phyloP scores from a whole-genome alignment of 768 basidiomycete genomes.

The Coprinopsis marcescibilis region DNA sequence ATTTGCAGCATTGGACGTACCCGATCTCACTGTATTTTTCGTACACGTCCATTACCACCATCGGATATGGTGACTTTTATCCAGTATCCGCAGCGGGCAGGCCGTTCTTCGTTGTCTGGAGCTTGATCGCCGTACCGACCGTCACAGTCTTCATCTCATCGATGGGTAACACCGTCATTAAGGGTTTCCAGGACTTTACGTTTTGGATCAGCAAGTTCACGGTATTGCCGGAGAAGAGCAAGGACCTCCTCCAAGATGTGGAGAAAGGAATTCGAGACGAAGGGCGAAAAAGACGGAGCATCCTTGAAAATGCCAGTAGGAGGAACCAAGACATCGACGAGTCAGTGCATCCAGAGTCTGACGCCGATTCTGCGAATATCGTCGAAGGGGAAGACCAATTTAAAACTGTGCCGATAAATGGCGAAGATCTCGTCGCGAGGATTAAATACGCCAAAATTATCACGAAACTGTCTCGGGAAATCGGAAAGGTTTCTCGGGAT shows the following conservation, averaged over 20 bases:
- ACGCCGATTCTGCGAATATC: too few species aligned
- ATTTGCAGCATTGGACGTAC: constrained; percentile 29
- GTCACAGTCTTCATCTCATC: constrained; percentile 41
- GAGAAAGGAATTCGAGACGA: too few species aligned
- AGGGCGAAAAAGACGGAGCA: too few species aligned
- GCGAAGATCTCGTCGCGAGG: not conserved
- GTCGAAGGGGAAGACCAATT: too few species aligned
- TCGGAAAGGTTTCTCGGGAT: constrained; percentile 26
- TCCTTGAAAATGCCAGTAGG: too few species aligned
- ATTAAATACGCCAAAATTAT: not conserved
- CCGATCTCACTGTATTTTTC: constrained; percentile 33
- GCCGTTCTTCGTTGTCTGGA: constrained; percentile 40
- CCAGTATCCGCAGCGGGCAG: constrained; percentile 29
- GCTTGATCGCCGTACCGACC: constrained; percentile 33
- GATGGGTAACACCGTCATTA: constrained; percentile 43
- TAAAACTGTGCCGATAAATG: too few species aligned
- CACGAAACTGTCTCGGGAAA: constrained; percentile 22
- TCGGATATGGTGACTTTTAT: constrained; percentile 37
- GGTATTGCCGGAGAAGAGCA: constrained; percentile 24
- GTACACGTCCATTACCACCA: constrained; percentile 34
- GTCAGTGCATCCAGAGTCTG: too few species aligned
- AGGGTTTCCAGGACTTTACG: constrained; percentile 27
- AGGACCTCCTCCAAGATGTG: too few species aligned
- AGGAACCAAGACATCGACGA: too few species aligned
- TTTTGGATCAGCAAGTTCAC: constrained; percentile 24